Base-by-base conservation (phyloP, 176 grass and related monocot species). In the Bothriochloa decipiens region DNA sequence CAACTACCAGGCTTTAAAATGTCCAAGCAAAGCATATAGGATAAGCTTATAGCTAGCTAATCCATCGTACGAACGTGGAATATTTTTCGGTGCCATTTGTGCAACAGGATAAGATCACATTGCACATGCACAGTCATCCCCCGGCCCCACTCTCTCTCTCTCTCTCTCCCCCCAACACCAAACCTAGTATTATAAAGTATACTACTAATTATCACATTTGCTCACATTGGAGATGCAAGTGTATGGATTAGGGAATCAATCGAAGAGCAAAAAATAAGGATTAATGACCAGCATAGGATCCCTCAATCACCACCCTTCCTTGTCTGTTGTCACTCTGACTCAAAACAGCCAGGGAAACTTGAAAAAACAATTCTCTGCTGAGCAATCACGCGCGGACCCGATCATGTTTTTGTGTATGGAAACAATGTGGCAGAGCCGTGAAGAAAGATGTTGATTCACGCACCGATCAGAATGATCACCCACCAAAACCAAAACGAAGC, bases 81-180 rank as follows among this genome's bases (percentile, higher is more conserved):
- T 86, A 76, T 72, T 86, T 75, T 85, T 46, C 35, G 9, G 43
- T 47, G 76, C 61, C 58, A 64, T 74, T 74, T 68, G 63, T 25
- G 65, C 83, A 78, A 53, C 69, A 80, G 84, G 89, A 90, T 90
- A 90, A 90, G 89, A 87, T 83, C 89, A 75, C 80, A 83, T 63
- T 78, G 75, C 84, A 74, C 47, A 90, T 87, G 61, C 80, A 46
- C 47, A 86, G 84, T 90, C 84, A 87, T 60, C 55, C 40, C 10
- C 65, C 1, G 7, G 16, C 22, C 16, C 29, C 41, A 18, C 43
- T 10, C 18, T 49, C 79, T 68, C 49, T 29, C 73, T 14, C 76
- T 32, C 22, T 69, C 46, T 8, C 14, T n/a, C 3, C 7, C 36
- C 3, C 7, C 36, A 0, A 18, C 39, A 70, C 72, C 76, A 4